A percentile compares a stretch with the other conserved stretches of the same genome.
These are phyloP conservation scores for Bertia moriformis DNA, from an alignment of 2,329 filamentous ascomycete genomes.

Conservation along the genomic window DNA sequence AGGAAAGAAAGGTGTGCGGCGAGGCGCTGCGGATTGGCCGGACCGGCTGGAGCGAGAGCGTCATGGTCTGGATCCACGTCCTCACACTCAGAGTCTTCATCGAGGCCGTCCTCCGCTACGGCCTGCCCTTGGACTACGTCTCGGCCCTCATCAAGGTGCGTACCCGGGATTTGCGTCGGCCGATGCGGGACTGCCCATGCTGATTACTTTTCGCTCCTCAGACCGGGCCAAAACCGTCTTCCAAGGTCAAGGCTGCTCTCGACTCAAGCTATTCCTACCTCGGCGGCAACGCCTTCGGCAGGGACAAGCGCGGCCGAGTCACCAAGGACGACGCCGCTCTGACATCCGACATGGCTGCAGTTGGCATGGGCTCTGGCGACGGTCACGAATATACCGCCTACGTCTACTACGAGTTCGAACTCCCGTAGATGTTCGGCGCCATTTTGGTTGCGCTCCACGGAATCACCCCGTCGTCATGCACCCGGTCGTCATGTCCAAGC, in stretches of 20 bases:
- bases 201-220: background rate
- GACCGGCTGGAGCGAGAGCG: conserved; percentile 89
- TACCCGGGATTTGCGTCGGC: conserved; percentile 3
- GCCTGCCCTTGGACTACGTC: conserved; percentile 78
- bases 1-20: conserved; percentile 84
- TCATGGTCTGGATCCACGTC: conserved; percentile 92
- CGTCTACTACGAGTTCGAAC: conserved; percentile 91
- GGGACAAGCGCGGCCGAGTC: conserved; percentile 84
- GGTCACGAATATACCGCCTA: conserved; percentile 83
- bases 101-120: conserved; percentile 93
- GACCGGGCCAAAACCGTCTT: conserved; percentile 47
- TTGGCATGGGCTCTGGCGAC: conserved; percentile 51
- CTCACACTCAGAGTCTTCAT: conserved; percentile 86
- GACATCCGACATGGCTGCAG: conserved; percentile 71
- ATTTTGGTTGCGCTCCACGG: background rate
- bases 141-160: conserved; percentile 71
- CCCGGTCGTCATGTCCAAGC: background rate
- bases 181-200: conserved; percentile 5
- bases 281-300: conserved; percentile 81
- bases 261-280: conserved; percentile 82
- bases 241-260: conserved; percentile 66
- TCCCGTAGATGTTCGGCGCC: no score
- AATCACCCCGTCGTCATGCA: background rate
- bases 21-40: conserved; percentile 75
- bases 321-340: conserved; percentile 74